phyloP scores from a whole-genome alignment of 2,329 filamentous ascomycete species.

The Myriosclerotinia scirpicola region DNA sequence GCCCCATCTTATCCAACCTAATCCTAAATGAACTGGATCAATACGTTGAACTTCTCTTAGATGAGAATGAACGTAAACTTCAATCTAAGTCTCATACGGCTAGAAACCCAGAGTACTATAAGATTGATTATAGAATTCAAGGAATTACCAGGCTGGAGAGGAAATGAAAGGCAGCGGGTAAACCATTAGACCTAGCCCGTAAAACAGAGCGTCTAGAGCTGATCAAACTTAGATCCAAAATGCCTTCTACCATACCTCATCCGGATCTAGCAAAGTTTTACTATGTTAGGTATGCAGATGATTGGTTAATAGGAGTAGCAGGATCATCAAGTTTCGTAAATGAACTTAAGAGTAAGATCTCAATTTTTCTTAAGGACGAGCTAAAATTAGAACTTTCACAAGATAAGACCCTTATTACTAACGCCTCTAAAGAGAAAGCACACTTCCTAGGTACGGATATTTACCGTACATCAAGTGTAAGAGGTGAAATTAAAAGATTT shows the following conservation, averaged over 20 bases:
- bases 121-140: too few relatives aligned
- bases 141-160: too few relatives aligned
- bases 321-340: neutral
- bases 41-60: too few relatives aligned
- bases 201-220: too few relatives aligned
- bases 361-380: neutral
- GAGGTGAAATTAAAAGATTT: too few relatives aligned
- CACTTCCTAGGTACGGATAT: neutral
- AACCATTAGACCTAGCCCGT: too few relatives aligned
- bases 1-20: neutral
- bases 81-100: too few relatives aligned
- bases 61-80: too few relatives aligned
- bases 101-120: too few relatives aligned
- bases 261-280: neutral
- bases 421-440: neutral
- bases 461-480: too few relatives aligned
- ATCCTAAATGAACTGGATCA: neutral
- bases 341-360: neutral
- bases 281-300: neutral
- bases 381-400: neutral
- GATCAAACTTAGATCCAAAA: constrained; percentile 1
- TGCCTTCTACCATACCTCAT: neutral
- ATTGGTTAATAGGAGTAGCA: neutral
- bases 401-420: constrained; percentile 7
- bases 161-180: too few relatives aligned